Percentiles rank a stretch among this genome's conserved stretches.
Evolutionary conservation across 169 alveolate species (phyloP).

Genomic region (Eimeria acervulina): DNA sequence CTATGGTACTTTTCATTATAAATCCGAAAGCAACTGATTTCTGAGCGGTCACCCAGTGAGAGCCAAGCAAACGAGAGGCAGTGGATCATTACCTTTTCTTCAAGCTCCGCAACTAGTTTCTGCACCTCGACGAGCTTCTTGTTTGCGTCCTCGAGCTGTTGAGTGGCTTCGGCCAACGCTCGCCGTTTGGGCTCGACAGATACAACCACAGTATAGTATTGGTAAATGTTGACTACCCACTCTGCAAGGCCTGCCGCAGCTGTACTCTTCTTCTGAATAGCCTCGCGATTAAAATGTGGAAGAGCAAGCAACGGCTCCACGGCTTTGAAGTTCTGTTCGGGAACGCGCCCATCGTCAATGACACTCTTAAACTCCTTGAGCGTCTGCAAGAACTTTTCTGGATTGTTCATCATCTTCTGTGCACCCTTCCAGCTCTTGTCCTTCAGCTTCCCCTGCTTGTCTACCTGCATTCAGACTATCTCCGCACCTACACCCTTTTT

Average conservation of each 20-base stretch:
- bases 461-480: conserved; percentile 90
- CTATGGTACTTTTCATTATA: too few species aligned
- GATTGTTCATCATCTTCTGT: conserved; percentile 96
- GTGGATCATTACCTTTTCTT: conserved; percentile 82
- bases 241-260: conserved; percentile 96
- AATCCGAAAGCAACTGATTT: not conserved
- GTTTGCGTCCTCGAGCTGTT: conserved; percentile 94
- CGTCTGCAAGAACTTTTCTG: conserved; percentile 95
- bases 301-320: conserved; percentile 89
- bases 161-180: conserved; percentile 96
- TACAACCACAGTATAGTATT: conserved; percentile 95
- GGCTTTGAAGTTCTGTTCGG: conserved; percentile 94
- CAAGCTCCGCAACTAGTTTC: conserved; percentile 91
- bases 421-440: conserved; percentile 97
- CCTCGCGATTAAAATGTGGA: conserved; percentile 94
- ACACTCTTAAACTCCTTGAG: conserved; percentile 93
- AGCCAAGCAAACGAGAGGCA: not conserved
- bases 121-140: conserved; percentile 93
- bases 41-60: not conserved
- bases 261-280: conserved; percentile 94
- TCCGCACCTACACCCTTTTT: not conserved
- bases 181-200: conserved; percentile 96
- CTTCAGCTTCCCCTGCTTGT: conserved; percentile 95
- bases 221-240: conserved; percentile 93
- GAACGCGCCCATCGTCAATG: conserved; percentile 94